These are phyloP conservation scores for Mucor irregularis DNA, from an alignment of 371 early-diverging fungal species.

Conservation along the genomic window DNA sequence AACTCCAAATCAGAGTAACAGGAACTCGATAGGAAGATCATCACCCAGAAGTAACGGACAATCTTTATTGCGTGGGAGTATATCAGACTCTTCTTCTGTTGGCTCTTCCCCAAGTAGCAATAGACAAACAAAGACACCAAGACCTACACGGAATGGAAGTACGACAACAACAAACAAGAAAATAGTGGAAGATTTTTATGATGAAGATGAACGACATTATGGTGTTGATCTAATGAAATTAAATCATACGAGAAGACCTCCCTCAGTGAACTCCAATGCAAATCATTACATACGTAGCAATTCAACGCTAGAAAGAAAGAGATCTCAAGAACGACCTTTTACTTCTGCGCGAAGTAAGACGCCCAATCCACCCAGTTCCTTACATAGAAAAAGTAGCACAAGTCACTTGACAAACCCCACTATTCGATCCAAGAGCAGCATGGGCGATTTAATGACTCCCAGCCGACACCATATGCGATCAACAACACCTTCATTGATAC, in stretches of 20 bases:
- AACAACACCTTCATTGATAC: constrained; percentile 49
- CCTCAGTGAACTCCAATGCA: not conserved
- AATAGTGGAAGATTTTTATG: constrained; percentile 27
- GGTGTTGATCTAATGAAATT: constrained; percentile 19
- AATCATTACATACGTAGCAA: too few species aligned
- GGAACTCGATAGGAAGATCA: constrained; percentile 1
- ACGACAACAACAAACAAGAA: not conserved
- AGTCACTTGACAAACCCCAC: not conserved
- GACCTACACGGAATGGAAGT: constrained; percentile 11
- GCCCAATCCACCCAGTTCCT: constrained; percentile 32
- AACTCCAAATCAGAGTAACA: constrained; percentile 5
- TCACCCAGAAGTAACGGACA: constrained; percentile 4
- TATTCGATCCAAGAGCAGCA: constrained; percentile 34
- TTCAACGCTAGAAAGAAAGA: not conserved
- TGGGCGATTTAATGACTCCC: constrained; percentile 22
- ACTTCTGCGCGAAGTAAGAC: constrained; percentile 27
- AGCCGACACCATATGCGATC: constrained; percentile 23
- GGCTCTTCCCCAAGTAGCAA: constrained; percentile 3
- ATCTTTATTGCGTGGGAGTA: constrained; percentile 11
- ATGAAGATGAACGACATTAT: constrained; percentile 24
- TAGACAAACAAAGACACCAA: constrained; percentile 12
- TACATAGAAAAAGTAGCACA: too few species aligned
- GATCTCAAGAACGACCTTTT: not conserved
- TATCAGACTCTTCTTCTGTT: constrained; percentile 19
- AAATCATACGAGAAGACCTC: not conserved